Base-by-base conservation (phyloP, 495 filamentous ascomycete species). In the Hypoxylon perforatum region DNA sequence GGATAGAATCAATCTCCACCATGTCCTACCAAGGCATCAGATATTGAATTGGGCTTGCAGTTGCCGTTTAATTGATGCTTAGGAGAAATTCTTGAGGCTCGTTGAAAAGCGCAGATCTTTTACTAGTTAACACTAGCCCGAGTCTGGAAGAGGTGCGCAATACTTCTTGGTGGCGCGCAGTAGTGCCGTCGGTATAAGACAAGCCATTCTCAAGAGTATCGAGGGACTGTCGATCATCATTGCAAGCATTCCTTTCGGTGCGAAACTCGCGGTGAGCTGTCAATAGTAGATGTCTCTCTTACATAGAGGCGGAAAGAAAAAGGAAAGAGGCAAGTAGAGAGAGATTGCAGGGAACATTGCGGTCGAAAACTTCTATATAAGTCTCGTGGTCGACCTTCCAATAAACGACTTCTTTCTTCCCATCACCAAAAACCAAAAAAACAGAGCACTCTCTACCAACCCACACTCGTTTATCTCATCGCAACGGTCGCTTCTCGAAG, bases 391-490 rank as follows among this genome's bases (percentile, higher is more conserved):
- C 36, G 25, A 52, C 69, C 67, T 15, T 23, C 35, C 25, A 18
- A 15, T 23, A 46, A 1, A 35, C 25, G 1, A 30, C 5, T 41
- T 25, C 42, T 33, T n/a, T n/a, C 7, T 65, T 46, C 72, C 62
- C 71, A 63, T 55, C 66, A 70, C 46, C 58, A 71, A 67, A 70
- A 65, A 48, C 54, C 57, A 33, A 61, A 63, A 72, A 63, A 67
- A 67, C 18, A 50, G 39, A 68, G 52, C 72, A 68, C 72, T 74
- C 66, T 74, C 69, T 67, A 51, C 36, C 61, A 65, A 65, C 67
- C 54, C 61, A 52, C 59, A 74, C 66, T 67, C 63, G 36, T 69
- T 72, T 63, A 58, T 62, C 55, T 57, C 55, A 55, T 63, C 6
- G 44, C 63, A 65, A 65, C 57, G 35, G 61, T 71, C 68, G 51